Conservation (phyloP, 1,139 yeast species). For the Geotrichum citri-aurantii region DNA sequence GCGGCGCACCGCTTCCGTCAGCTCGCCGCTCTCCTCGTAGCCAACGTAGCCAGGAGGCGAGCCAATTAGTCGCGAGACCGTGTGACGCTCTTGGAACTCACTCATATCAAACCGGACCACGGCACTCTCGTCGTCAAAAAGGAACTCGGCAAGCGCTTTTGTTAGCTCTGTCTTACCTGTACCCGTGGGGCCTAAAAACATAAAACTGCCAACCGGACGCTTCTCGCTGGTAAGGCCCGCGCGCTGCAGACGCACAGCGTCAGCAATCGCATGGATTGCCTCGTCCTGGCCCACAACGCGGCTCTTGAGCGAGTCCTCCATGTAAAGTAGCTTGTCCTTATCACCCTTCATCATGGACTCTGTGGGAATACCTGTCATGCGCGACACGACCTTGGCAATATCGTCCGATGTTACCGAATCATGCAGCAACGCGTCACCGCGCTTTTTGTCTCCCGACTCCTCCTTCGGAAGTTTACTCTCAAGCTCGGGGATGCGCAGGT, state of each 20-base stretch:
- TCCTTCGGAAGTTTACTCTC: conserved; percentile 55
- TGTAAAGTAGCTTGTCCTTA: conserved; percentile 77
- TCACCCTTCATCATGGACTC: conserved; percentile 89
- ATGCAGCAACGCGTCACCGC: conserved; percentile 51
- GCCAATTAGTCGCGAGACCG: conserved; percentile 85
- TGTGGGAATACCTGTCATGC: conserved; percentile 96
- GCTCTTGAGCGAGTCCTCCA: conserved; percentile 72
- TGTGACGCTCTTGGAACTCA: conserved; percentile 92
- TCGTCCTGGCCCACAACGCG: conserved; percentile 94
- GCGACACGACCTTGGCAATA: conserved; percentile 83
- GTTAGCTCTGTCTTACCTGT: conserved; percentile 96
- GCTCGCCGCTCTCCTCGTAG: conserved; percentile 86
- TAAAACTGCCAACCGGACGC: conserved; percentile 91
- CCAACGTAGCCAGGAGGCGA: conserved; percentile 99
- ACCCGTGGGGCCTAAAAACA: conserved; percentile 97
- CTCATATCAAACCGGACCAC: conserved; percentile 95
- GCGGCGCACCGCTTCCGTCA: conserved; percentile 92
- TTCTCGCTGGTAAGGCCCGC: conserved; percentile 93
- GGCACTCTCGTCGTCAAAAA: conserved; percentile 81
- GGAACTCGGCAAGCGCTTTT: conserved; percentile 82
- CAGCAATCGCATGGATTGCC: conserved; percentile 82
- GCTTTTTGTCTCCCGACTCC: conserved; percentile 27
- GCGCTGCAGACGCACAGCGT: conserved; percentile 91
- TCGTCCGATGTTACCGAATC: conserved; percentile 94
- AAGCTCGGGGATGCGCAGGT: conserved; percentile 75